These are phyloP conservation scores for Alloteropsis semialata DNA, from an alignment of 176 grass and related monocot genomes.

Conservation along the genomic window DNA sequence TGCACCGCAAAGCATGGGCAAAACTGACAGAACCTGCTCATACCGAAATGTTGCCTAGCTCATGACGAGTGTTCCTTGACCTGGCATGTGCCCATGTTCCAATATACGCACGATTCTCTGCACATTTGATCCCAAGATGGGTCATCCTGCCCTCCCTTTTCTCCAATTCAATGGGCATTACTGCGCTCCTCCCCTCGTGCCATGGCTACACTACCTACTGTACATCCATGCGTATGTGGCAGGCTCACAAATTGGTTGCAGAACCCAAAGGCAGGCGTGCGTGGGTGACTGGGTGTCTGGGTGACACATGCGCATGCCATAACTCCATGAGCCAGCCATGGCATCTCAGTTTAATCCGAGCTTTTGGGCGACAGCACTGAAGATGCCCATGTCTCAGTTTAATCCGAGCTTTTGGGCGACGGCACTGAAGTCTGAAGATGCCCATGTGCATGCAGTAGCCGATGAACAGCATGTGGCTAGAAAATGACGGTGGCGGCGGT, in stretches of 20 bases:
- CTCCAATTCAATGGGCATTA: constrained; percentile 7
- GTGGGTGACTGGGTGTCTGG: not conserved
- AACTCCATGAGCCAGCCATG: not conserved
- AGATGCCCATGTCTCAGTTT: too few relatives aligned
- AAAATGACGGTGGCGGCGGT: not conserved
- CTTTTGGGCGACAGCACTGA: not conserved
- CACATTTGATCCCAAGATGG: not conserved
- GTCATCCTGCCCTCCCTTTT: not conserved
- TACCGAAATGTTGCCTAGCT: not conserved
- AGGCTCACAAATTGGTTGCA: constrained; percentile 21
- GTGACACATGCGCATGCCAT: constrained; percentile 35
- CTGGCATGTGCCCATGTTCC: not conserved
- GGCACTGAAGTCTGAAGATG: not conserved
- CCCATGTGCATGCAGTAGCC: not conserved
- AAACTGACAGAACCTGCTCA: not conserved
- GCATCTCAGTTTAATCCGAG: not conserved
- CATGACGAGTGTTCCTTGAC: not conserved
- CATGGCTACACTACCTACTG: not conserved
- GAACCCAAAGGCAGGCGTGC: constrained; percentile 34
- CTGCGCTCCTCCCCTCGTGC: not conserved
- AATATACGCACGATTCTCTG: not conserved
- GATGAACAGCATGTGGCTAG: not conserved
- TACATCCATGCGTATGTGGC: not conserved
- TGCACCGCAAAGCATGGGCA: not conserved
- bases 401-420: not conserved